Percentiles rank a stretch among this genome's conserved stretches.
These are phyloP conservation scores for Knoxdaviesia capensis DNA, from an alignment of 2,329 filamentous ascomycete species.

Conservation along the genomic window DNA sequence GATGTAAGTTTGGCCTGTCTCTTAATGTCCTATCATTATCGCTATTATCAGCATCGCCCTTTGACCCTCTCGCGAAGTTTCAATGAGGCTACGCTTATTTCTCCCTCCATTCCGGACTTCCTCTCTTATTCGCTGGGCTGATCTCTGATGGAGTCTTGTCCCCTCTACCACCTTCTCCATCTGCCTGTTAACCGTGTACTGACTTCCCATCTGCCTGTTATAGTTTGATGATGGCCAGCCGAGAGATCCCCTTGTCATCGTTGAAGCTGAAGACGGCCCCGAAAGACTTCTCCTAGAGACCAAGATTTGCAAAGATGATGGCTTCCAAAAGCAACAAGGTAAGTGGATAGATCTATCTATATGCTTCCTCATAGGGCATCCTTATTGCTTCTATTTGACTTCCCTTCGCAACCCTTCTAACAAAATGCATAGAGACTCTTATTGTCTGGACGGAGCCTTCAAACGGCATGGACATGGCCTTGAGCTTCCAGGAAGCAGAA, in stretches of 20 bases:
- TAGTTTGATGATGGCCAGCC: slow-evolving; percentile 36
- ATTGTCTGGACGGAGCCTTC: slow-evolving; percentile 89
- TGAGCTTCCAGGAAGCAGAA: slow-evolving; percentile 94
- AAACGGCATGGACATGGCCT: slow-evolving; percentile 83
- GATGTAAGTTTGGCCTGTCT: slow-evolving; percentile 34
- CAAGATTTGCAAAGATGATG: slow-evolving; percentile 79
- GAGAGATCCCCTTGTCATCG: slow-evolving; percentile 73
- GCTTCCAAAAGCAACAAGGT: slow-evolving; percentile 97
- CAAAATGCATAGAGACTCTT: slow-evolving; percentile 51
- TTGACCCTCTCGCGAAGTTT: slow-evolving; percentile 4
- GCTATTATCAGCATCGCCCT: neutral
- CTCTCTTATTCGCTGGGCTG: too few species aligned
- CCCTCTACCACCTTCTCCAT: too few species aligned
- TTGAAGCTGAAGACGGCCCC: slow-evolving; percentile 85
- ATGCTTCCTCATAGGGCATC: slow-evolving; percentile 2
- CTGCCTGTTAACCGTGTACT: too few species aligned
- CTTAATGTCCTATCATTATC: too few species aligned
- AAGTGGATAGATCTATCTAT: slow-evolving; percentile 10
- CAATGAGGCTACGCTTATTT: slow-evolving; percentile 9
- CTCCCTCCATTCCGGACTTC: slow-evolving; percentile 1
- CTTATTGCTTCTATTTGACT: slow-evolving; percentile 1
- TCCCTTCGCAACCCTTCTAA: too few species aligned
- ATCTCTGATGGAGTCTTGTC: too few species aligned
- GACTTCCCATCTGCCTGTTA: neutral
- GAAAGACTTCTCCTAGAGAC: slow-evolving; percentile 72